phyloP scores from a whole-genome alignment of 768 basidiomycete species.

The Coprinopsis cinerea region DNA sequence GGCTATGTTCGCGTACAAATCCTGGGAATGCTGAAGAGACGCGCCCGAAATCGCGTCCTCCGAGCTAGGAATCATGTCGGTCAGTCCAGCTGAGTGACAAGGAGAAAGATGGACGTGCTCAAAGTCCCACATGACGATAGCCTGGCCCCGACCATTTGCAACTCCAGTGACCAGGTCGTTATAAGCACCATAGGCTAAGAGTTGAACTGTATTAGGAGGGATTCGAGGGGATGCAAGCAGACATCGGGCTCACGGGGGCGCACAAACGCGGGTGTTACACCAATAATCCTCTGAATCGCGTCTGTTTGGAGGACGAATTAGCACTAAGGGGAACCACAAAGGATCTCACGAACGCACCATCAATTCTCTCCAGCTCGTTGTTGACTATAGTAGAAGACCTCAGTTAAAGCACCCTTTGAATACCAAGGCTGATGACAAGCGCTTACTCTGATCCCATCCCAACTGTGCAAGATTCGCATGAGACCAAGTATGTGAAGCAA shows the following conservation, averaged over 20 bases:
- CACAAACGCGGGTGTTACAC: constrained; percentile 3
- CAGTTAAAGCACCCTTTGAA: background rate
- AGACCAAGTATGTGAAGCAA: constrained; percentile 37
- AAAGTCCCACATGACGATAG: constrained; percentile 27
- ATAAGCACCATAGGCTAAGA: constrained; percentile 30
- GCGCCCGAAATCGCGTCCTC: constrained; percentile 29
- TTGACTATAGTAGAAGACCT: constrained; percentile 15
- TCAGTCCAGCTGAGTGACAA: too few relatives aligned
- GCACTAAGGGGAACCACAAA: background rate
- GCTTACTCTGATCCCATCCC: constrained; percentile 22
- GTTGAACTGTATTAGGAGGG: background rate
- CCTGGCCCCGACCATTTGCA: constrained; percentile 19
- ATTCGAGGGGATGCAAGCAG: too few relatives aligned
- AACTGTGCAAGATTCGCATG: constrained; percentile 27
- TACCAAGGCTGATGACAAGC: background rate
- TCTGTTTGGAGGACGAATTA: too few relatives aligned
- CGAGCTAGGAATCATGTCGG: too few relatives aligned
- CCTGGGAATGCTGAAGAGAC: constrained; percentile 21
- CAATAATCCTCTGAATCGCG: constrained; percentile 8
- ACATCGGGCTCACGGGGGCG: constrained; percentile 5
- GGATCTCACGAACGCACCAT: constrained; percentile 14
- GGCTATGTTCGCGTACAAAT: constrained; percentile 21
- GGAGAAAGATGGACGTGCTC: constrained; percentile 28
- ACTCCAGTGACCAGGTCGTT: constrained; percentile 26
- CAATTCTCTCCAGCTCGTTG: constrained; percentile 22